Conservation (phyloP, 2,329 filamentous ascomycete genomes). For the Bisporella sp. region DNA sequence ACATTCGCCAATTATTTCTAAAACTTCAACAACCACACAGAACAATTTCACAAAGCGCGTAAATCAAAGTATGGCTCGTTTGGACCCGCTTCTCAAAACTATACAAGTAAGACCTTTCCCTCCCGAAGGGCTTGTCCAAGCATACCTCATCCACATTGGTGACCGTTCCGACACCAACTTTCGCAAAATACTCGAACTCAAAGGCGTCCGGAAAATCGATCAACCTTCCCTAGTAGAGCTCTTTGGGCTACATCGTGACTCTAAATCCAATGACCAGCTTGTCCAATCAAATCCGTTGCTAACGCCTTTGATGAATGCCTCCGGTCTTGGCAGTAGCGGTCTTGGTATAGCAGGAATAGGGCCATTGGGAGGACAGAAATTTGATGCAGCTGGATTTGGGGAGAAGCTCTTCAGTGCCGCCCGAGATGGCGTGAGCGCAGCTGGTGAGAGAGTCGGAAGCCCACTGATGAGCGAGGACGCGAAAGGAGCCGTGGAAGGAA, state of each 20-base stretch:
- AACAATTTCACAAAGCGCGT: slow-evolving; percentile 78
- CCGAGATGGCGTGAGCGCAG: slow-evolving; percentile 71
- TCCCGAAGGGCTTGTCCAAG: slow-evolving; percentile 89
- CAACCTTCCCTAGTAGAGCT: slow-evolving; percentile 79
- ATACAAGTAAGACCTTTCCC: slow-evolving; percentile 89
- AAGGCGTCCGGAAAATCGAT: slow-evolving; percentile 81
- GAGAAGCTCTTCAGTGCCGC: slow-evolving; percentile 85
- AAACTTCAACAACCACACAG: slow-evolving; percentile 23
- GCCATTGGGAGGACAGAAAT: slow-evolving; percentile 42
- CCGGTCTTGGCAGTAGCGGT: slow-evolving; percentile 37
- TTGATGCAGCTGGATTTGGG: slow-evolving; percentile 77
- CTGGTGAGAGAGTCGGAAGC: slow-evolving; percentile 41
- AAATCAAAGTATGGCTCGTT: slow-evolving; percentile 72
- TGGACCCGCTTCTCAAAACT: slow-evolving; percentile 92
- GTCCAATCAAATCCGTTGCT: slow-evolving; percentile 64
- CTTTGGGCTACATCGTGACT: slow-evolving; percentile 73
- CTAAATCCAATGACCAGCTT: slow-evolving; percentile 61
- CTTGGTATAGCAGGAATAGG: slow-evolving; percentile 38
- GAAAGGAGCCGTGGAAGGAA: slow-evolving; percentile 78
- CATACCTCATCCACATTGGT: slow-evolving; percentile 93
- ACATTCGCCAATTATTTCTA: slow-evolving; percentile 32
- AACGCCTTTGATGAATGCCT: slow-evolving; percentile 52
- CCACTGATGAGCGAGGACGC: slow-evolving; percentile 35
- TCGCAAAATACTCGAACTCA: slow-evolving; percentile 90
- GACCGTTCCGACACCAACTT: slow-evolving; percentile 94